Base-by-base conservation (phyloP, 495 filamentous ascomycete genomes). In the Elaphomyces granulatus region DNA sequence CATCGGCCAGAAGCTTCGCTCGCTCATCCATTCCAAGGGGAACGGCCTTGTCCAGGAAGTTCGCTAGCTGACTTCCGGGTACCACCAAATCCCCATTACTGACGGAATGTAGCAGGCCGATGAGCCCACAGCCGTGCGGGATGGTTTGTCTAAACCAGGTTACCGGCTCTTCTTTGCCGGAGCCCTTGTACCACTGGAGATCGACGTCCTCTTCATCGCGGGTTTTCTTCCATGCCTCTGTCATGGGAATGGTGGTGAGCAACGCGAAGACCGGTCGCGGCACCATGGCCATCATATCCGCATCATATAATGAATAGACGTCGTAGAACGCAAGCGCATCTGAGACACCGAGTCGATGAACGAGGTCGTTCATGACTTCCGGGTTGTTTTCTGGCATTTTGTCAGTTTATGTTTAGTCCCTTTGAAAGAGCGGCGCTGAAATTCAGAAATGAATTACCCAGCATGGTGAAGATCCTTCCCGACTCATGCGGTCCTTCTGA, bases 381-480 rank as follows among this genome's bases (percentile, higher is more conserved):
- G 75, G 75, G 43, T 78, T 80, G 57, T 78, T 78, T 46, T 79
- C 75, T 78, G 49, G n/a, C n/a, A n/a, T n/a, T n/a, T n/a, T n/a
- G n/a, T n/a, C n/a, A n/a, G n/a, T n/a, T n/a, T n/a, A n/a, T n/a
- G n/a, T n/a, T n/a, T n/a, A n/a, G n/a, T n/a, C n/a, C n/a, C n/a
- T n/a, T n/a, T n/a, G n/a, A n/a, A n/a, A n/a, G n/a, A n/a, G n/a
- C n/a, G n/a, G n/a, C n/a, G n/a, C n/a, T n/a, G n/a, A n/a, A n/a
- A n/a, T n/a, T n/a, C n/a, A n/a, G n/a, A n/a, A n/a, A n/a, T n/a
- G n/a, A n/a, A n/a, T n/a, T n/a, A n/a, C n/a, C n/a, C n/a, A n/a
- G n/a, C n/a, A n/a, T n/a, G n/a, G n/a, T n/a, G n/a, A n/a, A n/a
- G n/a, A n/a, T n/a, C n/a, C n/a, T n/a, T n/a, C n/a, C n/a, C n/a